Conservation (phyloP, 352 stramenopile species). For the Globisporangium paroecandrum region DNA sequence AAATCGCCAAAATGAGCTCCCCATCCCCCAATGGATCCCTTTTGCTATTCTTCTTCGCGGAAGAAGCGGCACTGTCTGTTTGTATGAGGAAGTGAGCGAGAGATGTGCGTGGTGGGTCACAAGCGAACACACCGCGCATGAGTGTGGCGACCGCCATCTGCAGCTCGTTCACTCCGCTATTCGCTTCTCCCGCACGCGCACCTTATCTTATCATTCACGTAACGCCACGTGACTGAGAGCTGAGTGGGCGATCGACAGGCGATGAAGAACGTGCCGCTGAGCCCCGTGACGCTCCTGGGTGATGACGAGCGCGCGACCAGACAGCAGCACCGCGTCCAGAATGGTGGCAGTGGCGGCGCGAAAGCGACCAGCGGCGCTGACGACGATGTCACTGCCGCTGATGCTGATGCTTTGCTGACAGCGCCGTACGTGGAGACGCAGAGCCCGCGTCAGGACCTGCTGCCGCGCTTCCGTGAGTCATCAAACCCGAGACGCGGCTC, state of each 20-base stretch:
- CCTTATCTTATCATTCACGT: not conserved
- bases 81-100: not conserved
- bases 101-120: constrained; percentile 2
- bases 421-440: constrained; percentile 10
- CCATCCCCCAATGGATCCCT: constrained; percentile 2
- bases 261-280: constrained; percentile 14
- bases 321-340: not conserved
- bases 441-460: constrained; percentile 4
- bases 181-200: not conserved
- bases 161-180: not conserved
- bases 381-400: not conserved
- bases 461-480: constrained; percentile 13
- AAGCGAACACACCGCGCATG: not conserved
- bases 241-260: not conserved
- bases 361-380: not conserved
- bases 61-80: not conserved
- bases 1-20: not conserved
- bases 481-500: not conserved
- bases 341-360: not conserved
- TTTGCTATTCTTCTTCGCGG: not conserved
- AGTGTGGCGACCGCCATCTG: not conserved
- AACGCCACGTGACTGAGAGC: not conserved
- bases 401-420: not conserved
- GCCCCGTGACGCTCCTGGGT: constrained; percentile 14
- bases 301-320: constrained; percentile 5